Percentiles rank a stretch among this genome's conserved stretches.
These are phyloP conservation scores for Boletus edulis DNA, from an alignment of 768 basidiomycete genomes.

Conservation along the genomic window DNA sequence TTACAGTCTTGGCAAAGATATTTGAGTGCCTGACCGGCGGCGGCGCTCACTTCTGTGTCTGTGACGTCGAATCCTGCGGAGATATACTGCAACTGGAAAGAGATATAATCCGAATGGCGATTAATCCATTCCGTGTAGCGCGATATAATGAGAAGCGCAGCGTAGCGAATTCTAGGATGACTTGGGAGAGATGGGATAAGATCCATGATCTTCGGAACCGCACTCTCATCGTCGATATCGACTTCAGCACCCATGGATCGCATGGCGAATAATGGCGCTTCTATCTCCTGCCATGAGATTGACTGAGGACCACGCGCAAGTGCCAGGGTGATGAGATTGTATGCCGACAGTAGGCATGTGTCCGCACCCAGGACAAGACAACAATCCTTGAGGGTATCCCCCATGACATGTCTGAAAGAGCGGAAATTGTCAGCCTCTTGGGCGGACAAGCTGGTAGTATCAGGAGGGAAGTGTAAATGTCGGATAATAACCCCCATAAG, in stretches of 20 bases:
- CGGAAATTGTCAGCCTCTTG: slow-evolving; percentile 95
- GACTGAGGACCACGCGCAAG: slow-evolving; percentile 57
- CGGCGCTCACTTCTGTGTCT: slow-evolving; percentile 83
- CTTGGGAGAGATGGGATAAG: slow-evolving; percentile 84
- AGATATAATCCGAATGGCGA: slow-evolving; percentile 82
- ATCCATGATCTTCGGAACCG: slow-evolving; percentile 96
- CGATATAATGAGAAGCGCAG: slow-evolving; percentile 90
- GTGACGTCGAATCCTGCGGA: slow-evolving; percentile 85
- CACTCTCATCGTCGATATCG: slow-evolving; percentile 73
- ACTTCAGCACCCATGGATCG: slow-evolving; percentile 97
- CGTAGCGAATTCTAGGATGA: slow-evolving; percentile 92
- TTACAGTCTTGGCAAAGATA: slow-evolving; percentile 97
- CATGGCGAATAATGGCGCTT: slow-evolving; percentile 97
- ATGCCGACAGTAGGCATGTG: slow-evolving; percentile 75
- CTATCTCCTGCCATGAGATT: slow-evolving; percentile 92
- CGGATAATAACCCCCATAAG: slow-evolving; percentile 84
- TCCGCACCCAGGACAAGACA: slow-evolving; percentile 91
- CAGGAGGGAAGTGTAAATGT: slow-evolving; percentile 89
- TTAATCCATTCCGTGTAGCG: slow-evolving; percentile 98
- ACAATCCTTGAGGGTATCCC: slow-evolving; percentile 98
- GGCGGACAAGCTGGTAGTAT: slow-evolving; percentile 57
- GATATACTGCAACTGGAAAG: slow-evolving; percentile 84
- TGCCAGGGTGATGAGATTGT: slow-evolving; percentile 74
- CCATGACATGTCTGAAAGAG: slow-evolving; percentile 96
- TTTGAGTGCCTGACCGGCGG: slow-evolving; percentile 94